phyloP scores from a whole-genome alignment of 108 stramenopile species.

The Nitzschia palea region DNA sequence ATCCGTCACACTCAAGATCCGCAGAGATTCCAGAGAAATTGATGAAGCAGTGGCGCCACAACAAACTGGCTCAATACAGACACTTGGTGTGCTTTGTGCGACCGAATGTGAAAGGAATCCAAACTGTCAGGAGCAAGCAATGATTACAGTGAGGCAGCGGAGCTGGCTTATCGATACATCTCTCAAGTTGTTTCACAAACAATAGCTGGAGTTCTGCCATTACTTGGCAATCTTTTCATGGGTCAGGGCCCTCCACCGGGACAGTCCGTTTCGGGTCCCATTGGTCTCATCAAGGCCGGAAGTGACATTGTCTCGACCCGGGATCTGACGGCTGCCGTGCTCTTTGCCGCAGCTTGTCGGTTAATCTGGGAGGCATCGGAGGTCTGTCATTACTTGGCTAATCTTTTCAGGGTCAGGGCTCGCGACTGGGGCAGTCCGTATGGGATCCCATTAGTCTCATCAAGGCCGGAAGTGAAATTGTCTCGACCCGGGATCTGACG shows the following conservation, averaged over 20 bases:
- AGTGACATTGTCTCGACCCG: conserved; percentile 64
- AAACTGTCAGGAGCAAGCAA: conserved; percentile 50
- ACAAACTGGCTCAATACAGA: conserved; percentile 6
- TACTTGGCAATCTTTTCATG: conserved; percentile 23
- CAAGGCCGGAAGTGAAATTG: conserved; percentile 66
- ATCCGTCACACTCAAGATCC: conserved; percentile 43
- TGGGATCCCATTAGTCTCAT: conserved; percentile 84
- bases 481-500: conserved; percentile 51
- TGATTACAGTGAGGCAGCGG: conserved; percentile 51
- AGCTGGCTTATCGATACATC: conserved; percentile 48
- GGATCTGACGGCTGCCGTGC: conserved; percentile 56
- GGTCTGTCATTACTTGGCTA: conserved; percentile 22
- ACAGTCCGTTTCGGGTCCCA: conserved; percentile 69
- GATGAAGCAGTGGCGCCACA: background rate
- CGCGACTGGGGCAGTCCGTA: conserved; percentile 49
- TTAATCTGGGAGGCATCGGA: conserved; percentile 86
- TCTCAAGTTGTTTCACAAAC: conserved; percentile 56
- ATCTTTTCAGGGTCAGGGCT: conserved; percentile 18
- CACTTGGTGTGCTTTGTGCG: conserved; percentile 79
- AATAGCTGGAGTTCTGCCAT: conserved; percentile 33
- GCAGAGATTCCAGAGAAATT: background rate
- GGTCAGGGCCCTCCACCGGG: conserved; percentile 39
- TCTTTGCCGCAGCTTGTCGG: conserved; percentile 79
- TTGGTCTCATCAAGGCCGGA: conserved; percentile 75
- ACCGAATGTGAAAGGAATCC: conserved; percentile 62